phyloP scores from a whole-genome alignment of 2,329 filamentous ascomycete species.

The Pestalotiopsis sp. region DNA sequence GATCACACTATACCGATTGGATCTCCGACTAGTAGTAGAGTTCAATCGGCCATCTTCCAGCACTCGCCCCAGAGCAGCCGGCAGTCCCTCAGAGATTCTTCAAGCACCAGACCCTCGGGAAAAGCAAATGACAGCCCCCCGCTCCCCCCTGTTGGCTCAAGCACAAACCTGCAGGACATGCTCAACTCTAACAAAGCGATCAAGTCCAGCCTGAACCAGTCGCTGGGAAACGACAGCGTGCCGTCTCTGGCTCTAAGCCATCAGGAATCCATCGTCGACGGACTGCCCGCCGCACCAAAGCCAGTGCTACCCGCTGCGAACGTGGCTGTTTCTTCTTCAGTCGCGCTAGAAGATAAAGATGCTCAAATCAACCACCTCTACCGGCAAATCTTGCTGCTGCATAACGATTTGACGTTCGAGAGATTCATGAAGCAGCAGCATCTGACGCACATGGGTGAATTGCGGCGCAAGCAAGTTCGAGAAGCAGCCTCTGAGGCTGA shows the following conservation, averaged over 20 bases:
- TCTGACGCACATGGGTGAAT: conserved; percentile 75
- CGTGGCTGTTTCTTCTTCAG: conserved; percentile 25
- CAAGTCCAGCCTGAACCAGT: conserved; percentile 56
- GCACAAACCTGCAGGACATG: conserved; percentile 60
- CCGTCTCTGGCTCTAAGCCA: conserved; percentile 53
- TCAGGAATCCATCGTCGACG: conserved; percentile 46
- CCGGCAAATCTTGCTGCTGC: conserved; percentile 71
- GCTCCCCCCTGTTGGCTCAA: conserved; percentile 54
- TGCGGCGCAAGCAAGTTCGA: conserved; percentile 72
- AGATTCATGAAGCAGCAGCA: conserved; percentile 83
- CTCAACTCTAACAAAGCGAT: conserved; percentile 59
- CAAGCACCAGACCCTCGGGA: conserved; percentile 40
- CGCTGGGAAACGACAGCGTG: conserved; percentile 58
- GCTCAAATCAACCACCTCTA: conserved; percentile 56
- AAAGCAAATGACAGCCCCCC: conserved; percentile 61
- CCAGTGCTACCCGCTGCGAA: conserved; percentile 26
- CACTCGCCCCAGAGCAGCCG: conserved; percentile 52
- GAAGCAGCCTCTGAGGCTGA: conserved; percentile 80
- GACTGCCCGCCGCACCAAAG: conserved; percentile 28
- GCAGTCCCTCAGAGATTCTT: conserved; percentile 48
- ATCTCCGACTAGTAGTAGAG: conserved; percentile 39
- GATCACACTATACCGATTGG: conserved; percentile 52
- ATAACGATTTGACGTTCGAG: conserved; percentile 82
- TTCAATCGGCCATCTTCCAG: conserved; percentile 38
- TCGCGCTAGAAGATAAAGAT: conserved; percentile 12